Evolutionary conservation across 176 grass and related monocot genomes (phyloP), one percentile per base, ranked within the genome.

Genomic region (Cenchrus purpureus): DNA sequence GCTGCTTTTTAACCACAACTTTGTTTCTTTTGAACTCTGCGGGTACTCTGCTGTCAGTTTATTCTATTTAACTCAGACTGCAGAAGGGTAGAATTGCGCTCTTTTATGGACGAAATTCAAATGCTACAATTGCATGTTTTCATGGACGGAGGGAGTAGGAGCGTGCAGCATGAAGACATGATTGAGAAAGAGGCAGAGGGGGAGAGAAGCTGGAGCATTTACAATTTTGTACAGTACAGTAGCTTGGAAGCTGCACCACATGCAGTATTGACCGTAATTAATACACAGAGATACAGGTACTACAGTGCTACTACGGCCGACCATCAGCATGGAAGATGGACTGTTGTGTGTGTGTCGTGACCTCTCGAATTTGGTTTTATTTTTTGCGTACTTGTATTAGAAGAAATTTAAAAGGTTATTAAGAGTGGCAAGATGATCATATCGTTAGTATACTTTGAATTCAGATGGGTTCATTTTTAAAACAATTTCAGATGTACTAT

Each of bases 181-280:
- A 83, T 78, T 78, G 74, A 78, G 49, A 62, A 70, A 46, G 74
- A 64, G 86, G 46, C 74, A 25, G 89, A 87, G 89, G 68, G 16
- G 22, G 70, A 87, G 60, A 63, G 69, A 73, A 79, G 89, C 49
- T 79, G 80, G 84, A 87, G 60, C 89, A 87, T 90, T 90, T 86
- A 86, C 84, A 60, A 51, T 83, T 74, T 74, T 3, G 60, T 60
- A 59, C 56, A 79, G 66, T 40, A 40, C 37, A 40, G 37, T 40
- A 2, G 4, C 79, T 79, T 74, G 80, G 68, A 90, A 55, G 60
- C 80, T 87, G 84, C 79, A 49, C 22, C 12, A 17, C 51, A 51
- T 51, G 52, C 28, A 68, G 81, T 74, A n/a, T 32, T 32, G 79
- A 8, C 66, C 56, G 1, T 54, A 84, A 57, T 84, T 67, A 89